A percentile compares a stretch with the other conserved stretches of the same genome.
phyloP scores from a whole-genome alignment of 805 yeast species.

The Cyberlindnera lachancei region DNA sequence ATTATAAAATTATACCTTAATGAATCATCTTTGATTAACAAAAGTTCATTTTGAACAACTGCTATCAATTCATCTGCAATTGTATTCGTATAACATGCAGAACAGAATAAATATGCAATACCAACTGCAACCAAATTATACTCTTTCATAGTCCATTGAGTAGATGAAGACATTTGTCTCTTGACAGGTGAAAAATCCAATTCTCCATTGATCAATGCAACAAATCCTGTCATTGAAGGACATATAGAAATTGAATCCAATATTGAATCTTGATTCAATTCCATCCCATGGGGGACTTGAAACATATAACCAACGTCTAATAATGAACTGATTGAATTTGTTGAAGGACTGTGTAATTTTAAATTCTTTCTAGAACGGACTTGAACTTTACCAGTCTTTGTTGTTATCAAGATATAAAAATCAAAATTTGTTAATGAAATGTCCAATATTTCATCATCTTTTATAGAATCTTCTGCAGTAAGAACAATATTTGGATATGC shows the following conservation, averaged over 20 bases:
- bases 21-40: constrained; percentile 18
- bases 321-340: constrained; percentile 32
- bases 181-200: constrained; percentile 8
- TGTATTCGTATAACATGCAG: constrained; percentile 59
- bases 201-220: constrained; percentile 22
- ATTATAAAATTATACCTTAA: constrained; percentile 28
- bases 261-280: constrained; percentile 21
- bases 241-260: constrained; percentile 37
- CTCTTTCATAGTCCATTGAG: constrained; percentile 9
- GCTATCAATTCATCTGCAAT: constrained; percentile 65
- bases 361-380: constrained; percentile 34
- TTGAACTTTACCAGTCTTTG: constrained; percentile 39
- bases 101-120: constrained; percentile 59
- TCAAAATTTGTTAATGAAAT: constrained; percentile 33
- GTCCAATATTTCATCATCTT: constrained; percentile 23
- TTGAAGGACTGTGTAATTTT: constrained; percentile 17
- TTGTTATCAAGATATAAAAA: constrained; percentile 30
- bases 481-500: constrained; percentile 18
- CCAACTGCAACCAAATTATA: constrained; percentile 40
- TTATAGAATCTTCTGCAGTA: constrained; percentile 13
- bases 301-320: constrained; percentile 50
- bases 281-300: too few species aligned
- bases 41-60: constrained; percentile 43
- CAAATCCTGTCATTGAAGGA: constrained; percentile 41
- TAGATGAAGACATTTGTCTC: neutral